A percentile compares a stretch with the other conserved stretches of the same genome.
Conservation (phyloP, 805 yeast species). For the Kodamaea sagamina region DNA sequence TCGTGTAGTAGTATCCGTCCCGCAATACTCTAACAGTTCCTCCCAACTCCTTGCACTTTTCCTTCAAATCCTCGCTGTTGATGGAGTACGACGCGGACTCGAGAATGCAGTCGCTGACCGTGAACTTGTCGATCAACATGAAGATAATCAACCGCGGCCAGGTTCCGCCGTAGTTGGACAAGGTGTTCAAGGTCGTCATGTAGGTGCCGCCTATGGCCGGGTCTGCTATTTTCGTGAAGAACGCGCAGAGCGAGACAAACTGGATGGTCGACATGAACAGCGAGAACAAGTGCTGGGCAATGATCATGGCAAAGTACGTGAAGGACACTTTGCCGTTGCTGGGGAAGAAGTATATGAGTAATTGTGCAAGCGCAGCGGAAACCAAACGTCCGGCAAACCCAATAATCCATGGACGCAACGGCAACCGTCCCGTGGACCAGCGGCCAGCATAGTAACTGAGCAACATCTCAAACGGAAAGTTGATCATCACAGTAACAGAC, state of each 20-base stretch:
- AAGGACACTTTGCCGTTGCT: conserved; percentile 46
- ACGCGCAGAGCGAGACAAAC: conserved; percentile 91
- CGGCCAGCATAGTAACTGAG: conserved; percentile 96
- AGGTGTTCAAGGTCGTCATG: conserved; percentile 92
- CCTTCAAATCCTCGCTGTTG: conserved; percentile 41
- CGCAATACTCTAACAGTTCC: conserved; percentile 56
- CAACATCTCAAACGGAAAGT: conserved; percentile 92
- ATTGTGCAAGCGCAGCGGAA: conserved; percentile 76
- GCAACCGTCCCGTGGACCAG: conserved; percentile 81
- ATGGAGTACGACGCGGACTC: conserved; percentile 16
- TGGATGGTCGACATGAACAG: conserved; percentile 94
- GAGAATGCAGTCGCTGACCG: conserved; percentile 60
- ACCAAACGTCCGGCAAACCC: conserved; percentile 81
- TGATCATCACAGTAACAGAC: conserved; percentile 88
- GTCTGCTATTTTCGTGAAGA: conserved; percentile 94
- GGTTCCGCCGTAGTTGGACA: conserved; percentile 93
- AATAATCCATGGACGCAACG: conserved; percentile 85
- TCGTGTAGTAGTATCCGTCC: conserved; percentile 88
- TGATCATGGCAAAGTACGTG: conserved; percentile 66
- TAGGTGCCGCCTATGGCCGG: conserved; percentile 96
- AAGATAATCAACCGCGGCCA: conserved; percentile 92
- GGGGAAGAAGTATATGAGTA: conserved; percentile 75
- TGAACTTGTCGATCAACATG: conserved; percentile 75
- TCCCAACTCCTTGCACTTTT: conserved; percentile 50
- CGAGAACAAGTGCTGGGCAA: conserved; percentile 78